phyloP scores from a whole-genome alignment of 345 rosid species.

The Eucalyptus grandis region DNA sequence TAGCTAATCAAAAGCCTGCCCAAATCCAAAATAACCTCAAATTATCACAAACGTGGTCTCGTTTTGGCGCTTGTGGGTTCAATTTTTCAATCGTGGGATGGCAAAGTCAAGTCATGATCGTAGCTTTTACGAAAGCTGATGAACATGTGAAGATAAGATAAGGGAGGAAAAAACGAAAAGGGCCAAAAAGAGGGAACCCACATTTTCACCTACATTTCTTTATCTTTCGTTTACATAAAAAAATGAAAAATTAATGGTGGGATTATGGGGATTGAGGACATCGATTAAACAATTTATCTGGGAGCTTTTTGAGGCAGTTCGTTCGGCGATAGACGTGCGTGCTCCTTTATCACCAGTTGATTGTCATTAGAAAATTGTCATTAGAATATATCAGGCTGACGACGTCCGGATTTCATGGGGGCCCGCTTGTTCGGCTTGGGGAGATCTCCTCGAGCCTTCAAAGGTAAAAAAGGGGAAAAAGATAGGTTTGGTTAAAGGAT shows the following conservation, averaged over 20 bases:
- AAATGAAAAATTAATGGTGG: background rate
- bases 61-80: background rate
- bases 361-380: background rate
- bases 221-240: background rate
- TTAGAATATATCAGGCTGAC: background rate
- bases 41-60: background rate
- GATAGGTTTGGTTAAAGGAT: background rate
- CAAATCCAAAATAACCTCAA: background rate
- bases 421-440: background rate
- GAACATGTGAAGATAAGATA: background rate
- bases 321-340: background rate
- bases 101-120: background rate
- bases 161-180: background rate
- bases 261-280: background rate
- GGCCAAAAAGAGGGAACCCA: background rate
- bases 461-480: background rate
- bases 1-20: background rate
- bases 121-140: background rate
- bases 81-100: background rate
- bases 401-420: background rate
- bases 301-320: conserved; percentile 3
- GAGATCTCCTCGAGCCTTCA: background rate
- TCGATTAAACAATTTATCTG: background rate
- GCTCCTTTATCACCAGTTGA: background rate
- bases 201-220: background rate